Base-by-base conservation (phyloP, 2,329 filamentous ascomycete genomes). In the Aspergillus eucalypticola region DNA sequence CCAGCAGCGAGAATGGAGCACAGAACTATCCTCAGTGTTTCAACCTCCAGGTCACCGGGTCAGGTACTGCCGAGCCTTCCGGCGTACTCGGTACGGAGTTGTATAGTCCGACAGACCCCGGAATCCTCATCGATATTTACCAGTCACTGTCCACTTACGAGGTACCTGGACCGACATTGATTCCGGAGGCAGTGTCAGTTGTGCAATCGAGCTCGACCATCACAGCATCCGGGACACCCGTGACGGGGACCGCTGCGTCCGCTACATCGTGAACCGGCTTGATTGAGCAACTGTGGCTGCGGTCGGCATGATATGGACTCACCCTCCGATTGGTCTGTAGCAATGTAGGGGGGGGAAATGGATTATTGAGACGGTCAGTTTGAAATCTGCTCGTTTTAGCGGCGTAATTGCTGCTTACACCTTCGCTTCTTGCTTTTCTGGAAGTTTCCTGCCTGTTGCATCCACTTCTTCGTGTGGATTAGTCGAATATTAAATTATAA, bases 61-160 rank as follows among this genome's bases (percentile, higher is more conserved):
- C 80, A 15, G 79, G 81, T 17, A 77, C 76, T 8, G 73, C 65
- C 42, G 59, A 77, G 52, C 79, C 80, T 5, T 68, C 73, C 32
- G 85, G 84, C 57, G 77, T 76, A 3, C 66, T 77, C 3, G 84
- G 79, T 17, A 84, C 81, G 2, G 71, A 75, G 54, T 76, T 87
- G 11, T 88, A 88, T 78, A 83, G 74, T 39, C 74, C 77, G 59
- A 73, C 75, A 35, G 85, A 87, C 68, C 73, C 82, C n/a, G 86
- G 86, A 56, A 83, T 88, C 67, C 64, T 79, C 60, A 75, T 86
- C 78, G 82, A 84, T 78, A 79, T 87, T 73, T 87, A 86, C 48
- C 51, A 54, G 23, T 56, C 61, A 7, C 29, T 67, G 13, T 53
- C 52, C n/a, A 56, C 57, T 10, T 67, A 66, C 49, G 54, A 60